A percentile compares a stretch with the other conserved stretches of the same genome.
Evolutionary conservation across 768 basidiomycete genomes (phyloP).

Genomic region (Pleurotus eryngii): DNA sequence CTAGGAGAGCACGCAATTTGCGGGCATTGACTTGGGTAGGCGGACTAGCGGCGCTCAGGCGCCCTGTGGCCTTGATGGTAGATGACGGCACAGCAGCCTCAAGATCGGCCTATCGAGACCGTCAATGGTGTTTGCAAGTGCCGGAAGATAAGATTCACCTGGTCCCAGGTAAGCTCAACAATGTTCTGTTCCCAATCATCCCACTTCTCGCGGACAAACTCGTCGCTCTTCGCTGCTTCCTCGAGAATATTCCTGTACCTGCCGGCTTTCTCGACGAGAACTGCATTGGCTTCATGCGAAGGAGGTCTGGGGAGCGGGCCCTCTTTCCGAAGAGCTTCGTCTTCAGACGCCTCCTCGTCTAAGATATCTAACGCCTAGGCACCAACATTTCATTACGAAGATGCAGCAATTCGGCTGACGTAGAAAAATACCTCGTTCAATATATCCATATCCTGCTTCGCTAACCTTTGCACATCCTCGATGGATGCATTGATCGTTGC

Average conservation of each 20-base stretch:
- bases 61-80: constrained; percentile 31
- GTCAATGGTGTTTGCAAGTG: background rate
- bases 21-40: constrained; percentile 64
- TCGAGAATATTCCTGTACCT: constrained; percentile 70
- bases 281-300: constrained; percentile 77
- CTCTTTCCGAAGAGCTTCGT: constrained; percentile 63
- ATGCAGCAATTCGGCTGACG: no score
- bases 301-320: constrained; percentile 48
- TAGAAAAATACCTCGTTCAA: constrained; percentile 65
- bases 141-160: constrained; percentile 41
- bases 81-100: constrained; percentile 70
- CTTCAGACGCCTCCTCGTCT: constrained; percentile 87
- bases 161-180: constrained; percentile 60
- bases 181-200: constrained; percentile 82
- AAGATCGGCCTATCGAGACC: constrained; percentile 49
- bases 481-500: constrained; percentile 67
- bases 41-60: constrained; percentile 35
- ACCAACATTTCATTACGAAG: background rate
- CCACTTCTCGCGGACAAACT: constrained; percentile 78
- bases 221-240: constrained; percentile 75
- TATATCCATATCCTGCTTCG: constrained; percentile 54
- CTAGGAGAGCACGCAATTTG: constrained; percentile 68
- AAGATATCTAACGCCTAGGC: constrained; percentile 81
- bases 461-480: constrained; percentile 67
- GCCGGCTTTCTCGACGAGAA: constrained; percentile 66